These are phyloP conservation scores for Neoscytalidium dimidiatum DNA, from an alignment of 2,329 filamentous ascomycete genomes.

Conservation along the genomic window DNA sequence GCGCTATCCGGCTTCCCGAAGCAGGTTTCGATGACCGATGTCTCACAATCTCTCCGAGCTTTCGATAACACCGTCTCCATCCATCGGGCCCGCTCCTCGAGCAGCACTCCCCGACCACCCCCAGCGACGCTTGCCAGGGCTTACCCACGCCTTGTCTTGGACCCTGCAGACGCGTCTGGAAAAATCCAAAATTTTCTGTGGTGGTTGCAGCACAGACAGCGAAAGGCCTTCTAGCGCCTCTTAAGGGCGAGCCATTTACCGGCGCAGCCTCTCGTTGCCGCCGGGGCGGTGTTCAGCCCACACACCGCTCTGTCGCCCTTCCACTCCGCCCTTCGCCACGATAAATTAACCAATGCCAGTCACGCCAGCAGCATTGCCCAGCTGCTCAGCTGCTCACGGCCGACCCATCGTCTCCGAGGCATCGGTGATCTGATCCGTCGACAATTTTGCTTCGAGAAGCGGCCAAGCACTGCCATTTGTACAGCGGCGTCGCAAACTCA, in stretches of 20 bases:
- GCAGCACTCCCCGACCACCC: background rate
- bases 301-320: background rate
- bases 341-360: constrained; percentile 5
- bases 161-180: background rate
- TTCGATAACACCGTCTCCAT: background rate
- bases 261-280: background rate
- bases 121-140: background rate
- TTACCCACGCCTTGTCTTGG: background rate
- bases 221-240: too few relatives aligned
- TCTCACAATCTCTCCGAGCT: background rate
- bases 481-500: background rate
- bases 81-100: background rate
- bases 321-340: constrained; percentile 7
- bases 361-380: background rate
- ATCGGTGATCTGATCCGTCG: background rate
- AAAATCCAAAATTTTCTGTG: background rate
- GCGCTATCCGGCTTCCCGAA: constrained; percentile 10
- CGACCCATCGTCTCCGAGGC: background rate
- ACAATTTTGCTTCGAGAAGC: background rate
- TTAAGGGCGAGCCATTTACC: too few relatives aligned
- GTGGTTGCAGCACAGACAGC: background rate
- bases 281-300: background rate
- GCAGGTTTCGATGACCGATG: background rate
- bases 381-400: background rate
- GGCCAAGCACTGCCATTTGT: background rate